Conservation (phyloP, 306 rosid species). For the Erythrophleum fordii region DNA sequence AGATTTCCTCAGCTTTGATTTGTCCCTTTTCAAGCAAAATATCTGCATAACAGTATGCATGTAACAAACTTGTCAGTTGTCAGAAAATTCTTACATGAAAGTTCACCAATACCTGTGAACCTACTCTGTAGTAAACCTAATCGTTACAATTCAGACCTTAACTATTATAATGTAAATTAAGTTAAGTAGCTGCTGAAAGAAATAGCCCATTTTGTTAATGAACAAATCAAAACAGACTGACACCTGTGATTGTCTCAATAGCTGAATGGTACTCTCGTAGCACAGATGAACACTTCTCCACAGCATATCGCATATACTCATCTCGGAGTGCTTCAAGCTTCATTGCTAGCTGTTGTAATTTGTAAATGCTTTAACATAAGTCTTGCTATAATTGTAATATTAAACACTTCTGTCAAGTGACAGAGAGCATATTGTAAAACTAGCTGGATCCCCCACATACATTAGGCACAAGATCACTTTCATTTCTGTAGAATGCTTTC, state of each 20-base stretch:
- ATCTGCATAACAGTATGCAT: conserved; percentile 64
- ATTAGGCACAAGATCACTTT: conserved; percentile 88
- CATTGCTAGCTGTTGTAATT: conserved; percentile 80
- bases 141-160: conserved; percentile 9
- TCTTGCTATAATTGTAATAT: conserved; percentile 30
- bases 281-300: conserved; percentile 74
- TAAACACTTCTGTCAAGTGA: conserved; percentile 24
- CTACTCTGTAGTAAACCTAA: conserved; percentile 24
- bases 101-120: conserved; percentile 5
- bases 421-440: conserved; percentile 25
- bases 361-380: conserved; percentile 41
- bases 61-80: conserved; percentile 18
- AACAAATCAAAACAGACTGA: conserved; percentile 40
- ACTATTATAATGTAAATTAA: conserved; percentile 24
- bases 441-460: conserved; percentile 55
- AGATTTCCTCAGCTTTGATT: conserved; percentile 81
- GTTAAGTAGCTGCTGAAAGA: conserved; percentile 28
- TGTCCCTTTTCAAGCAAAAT: conserved; percentile 81
- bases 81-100: conserved; percentile 24
- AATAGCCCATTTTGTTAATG: conserved; percentile 31
- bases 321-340: conserved; percentile 94
- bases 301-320: conserved; percentile 92
- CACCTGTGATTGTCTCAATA: conserved; percentile 95
- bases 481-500: conserved; percentile 84
- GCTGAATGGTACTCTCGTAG: conserved; percentile 78